Conservation (phyloP, 495 filamentous ascomycete genomes). For the Sordaria brevicollis region DNA sequence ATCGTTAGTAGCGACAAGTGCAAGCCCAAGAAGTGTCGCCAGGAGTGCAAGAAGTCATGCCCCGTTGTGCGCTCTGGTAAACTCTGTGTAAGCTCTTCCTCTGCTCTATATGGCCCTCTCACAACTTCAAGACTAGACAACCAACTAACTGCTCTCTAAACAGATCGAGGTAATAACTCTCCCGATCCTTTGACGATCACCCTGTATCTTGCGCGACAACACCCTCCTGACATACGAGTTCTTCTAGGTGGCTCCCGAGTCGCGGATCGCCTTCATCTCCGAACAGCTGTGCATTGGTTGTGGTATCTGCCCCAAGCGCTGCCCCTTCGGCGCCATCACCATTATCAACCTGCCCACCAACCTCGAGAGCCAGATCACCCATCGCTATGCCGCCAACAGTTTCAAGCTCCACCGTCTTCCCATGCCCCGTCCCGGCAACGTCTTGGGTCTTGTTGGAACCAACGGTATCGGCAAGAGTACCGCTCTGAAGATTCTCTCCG, state of each 20-base stretch:
- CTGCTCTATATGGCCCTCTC: not conserved
- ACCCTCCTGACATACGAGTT: slow-evolving; percentile 32
- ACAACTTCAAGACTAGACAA: not conserved
- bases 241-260: slow-evolving; percentile 81
- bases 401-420: slow-evolving; percentile 97
- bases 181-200: not conserved
- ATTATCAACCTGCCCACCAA: slow-evolving; percentile 99
- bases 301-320: slow-evolving; percentile 98
- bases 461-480: slow-evolving; percentile 99
- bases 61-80: slow-evolving; percentile 95
- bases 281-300: slow-evolving; percentile 72
- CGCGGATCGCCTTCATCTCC: slow-evolving; percentile 96
- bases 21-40: slow-evolving; percentile 78
- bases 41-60: slow-evolving; percentile 98
- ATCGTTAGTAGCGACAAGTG: slow-evolving; percentile 99
- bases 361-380: slow-evolving; percentile 92
- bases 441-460: slow-evolving; percentile 93
- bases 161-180: slow-evolving; percentile 11
- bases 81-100: slow-evolving; percentile 49
- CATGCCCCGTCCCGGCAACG: slow-evolving; percentile 89
- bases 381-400: slow-evolving; percentile 97
- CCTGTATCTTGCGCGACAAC: not conserved
- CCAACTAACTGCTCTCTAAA: slow-evolving; percentile 1
- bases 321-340: slow-evolving; percentile 96
- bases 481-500: slow-evolving; percentile 92